phyloP scores from a whole-genome alignment of 148 eudicot species.

The Polygonum aviculare region DNA sequence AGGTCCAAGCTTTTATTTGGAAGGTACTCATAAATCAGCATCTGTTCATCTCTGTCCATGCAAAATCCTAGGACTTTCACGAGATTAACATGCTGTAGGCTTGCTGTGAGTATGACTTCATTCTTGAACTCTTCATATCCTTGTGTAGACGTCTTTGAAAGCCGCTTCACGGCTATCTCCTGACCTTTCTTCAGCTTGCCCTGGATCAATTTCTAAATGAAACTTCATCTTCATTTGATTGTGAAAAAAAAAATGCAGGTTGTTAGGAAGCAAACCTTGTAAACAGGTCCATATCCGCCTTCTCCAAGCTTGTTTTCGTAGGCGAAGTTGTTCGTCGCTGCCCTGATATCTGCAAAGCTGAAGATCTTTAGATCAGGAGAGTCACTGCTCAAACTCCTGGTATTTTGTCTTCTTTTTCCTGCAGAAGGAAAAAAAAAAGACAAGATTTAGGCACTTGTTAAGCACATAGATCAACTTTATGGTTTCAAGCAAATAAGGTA shows the following conservation, averaged over 20 bases:
- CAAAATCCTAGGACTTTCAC: constrained; percentile 35
- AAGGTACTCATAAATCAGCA: constrained; percentile 32
- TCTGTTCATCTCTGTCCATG: constrained; percentile 14
- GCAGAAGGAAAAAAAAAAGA: too few species aligned
- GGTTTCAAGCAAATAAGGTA: background rate
- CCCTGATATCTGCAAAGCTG: background rate
- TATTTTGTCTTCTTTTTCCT: background rate
- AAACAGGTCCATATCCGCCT: constrained; percentile 6
- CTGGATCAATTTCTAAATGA: constrained; percentile 4
- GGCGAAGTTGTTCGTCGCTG: background rate
- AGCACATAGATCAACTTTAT: too few species aligned
- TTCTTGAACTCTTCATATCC: constrained; percentile 27
- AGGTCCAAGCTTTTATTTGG: constrained; percentile 33
- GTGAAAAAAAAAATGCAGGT: background rate
- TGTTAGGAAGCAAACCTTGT: background rate
- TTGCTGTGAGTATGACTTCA: constrained; percentile 30
- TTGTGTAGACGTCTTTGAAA: constrained; percentile 28
- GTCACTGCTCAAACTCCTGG: background rate
- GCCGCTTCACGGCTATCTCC: constrained; percentile 33
- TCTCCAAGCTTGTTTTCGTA: background rate
- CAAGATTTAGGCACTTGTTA: background rate
- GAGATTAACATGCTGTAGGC: constrained; percentile 32
- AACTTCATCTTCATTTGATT: background rate
- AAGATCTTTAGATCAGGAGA: background rate
- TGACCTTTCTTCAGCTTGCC: constrained; percentile 23